Base-by-base conservation (phyloP, 495 filamentous ascomycete species). In the Bryoglossum gracile region DNA sequence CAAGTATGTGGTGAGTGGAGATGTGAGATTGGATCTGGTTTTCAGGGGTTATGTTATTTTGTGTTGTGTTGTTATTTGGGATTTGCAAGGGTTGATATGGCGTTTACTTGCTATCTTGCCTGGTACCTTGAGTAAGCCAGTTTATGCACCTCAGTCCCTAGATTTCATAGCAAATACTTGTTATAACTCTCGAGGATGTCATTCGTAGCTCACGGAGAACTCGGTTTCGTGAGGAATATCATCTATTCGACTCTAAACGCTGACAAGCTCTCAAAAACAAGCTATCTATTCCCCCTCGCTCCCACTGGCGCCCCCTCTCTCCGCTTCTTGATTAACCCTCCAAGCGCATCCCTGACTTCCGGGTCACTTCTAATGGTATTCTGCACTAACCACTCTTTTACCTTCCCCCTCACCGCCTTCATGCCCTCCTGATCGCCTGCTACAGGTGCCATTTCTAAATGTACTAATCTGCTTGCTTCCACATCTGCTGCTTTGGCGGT, bases 391-490 rank as follows among this genome's bases (percentile, higher is more conserved):
- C 86, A 88, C 51, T 89, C 84, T 64, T 77, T 82, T 57, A 90
- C 75, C 45, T 81, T 84, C 32, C 72, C 70, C 33, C 77, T 75
- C 51, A 90, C 61, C 28, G 71, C 72, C 21, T 63, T 64, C 48
- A 84, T 66, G 5, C 72, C 73, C 51, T 79, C 72, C 25, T 74
- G 68, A 59, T 94, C 86, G 11, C 80, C 81, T 19, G 71, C 77
- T 62, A 91, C 95, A n/a, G 92, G 92, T 51, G 78, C 78, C 65
- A 86, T 78, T 51, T 94, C 88, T 52, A 91, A 65, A 34, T 80
- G 77, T 63, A 95, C 63, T 51, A 94, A 61, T 42, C 86, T 71
- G 4, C 68, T 65, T 3, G 85, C 73, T 60, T 96, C 89, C 14
- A 64, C 58, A 54, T 92, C 86, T 9, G 80, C 62, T 17, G 70